Base-by-base conservation (phyloP, 495 filamentous ascomycete genomes). In the Acidomyces sp. region DNA sequence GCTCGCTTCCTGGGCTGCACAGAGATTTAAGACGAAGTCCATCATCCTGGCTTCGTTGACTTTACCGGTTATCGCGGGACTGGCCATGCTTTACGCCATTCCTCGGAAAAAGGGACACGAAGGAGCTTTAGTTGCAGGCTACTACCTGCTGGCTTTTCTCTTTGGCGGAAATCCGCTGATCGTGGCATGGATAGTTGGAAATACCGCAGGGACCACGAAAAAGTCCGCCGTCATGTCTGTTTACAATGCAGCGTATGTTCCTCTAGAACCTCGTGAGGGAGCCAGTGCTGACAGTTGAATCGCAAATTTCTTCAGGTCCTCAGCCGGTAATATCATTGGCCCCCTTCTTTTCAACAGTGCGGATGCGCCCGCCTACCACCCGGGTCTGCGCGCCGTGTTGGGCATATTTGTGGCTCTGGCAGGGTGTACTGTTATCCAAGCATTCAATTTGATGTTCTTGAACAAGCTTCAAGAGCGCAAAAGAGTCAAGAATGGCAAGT, bases 131-230 rank as follows among this genome's bases (percentile, higher is more conserved):
- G 64, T 79, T 16, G 65, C 60, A 0, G 75, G 69, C 0, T 81
- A 76, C 47, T 81, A 80, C 44, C 57, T 78, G 1, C 65, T 78
- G 0, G 66, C 72, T 0, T 75, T 78, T 54, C 55, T 79, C 12
- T 46, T 67, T 49, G 68, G 64, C 10, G 65, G 65, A 0, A 69
- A 69, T 38, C 67, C 66, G 13, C 46, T 71, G 16, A 60, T 69
- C 28, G 62, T 71, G 6, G 57, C 61, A 0, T 71, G 67, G 67
- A 67, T 71, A 35, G 61, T 68, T 12, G 64, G 61, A 0, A 71
- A 71, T 38, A 69, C 62, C 5, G 67, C 59, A 3, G 67, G 67
- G 10, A 62, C 54, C 10, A 70, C 67, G 20, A 71, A 69, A 55
- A 74, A 72, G 43, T 68, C 70, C 0, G 57, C 65, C 19, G 37